phyloP scores from a whole-genome alignment of 129 eudicot genomes.

The Artemisia tridentata region DNA sequence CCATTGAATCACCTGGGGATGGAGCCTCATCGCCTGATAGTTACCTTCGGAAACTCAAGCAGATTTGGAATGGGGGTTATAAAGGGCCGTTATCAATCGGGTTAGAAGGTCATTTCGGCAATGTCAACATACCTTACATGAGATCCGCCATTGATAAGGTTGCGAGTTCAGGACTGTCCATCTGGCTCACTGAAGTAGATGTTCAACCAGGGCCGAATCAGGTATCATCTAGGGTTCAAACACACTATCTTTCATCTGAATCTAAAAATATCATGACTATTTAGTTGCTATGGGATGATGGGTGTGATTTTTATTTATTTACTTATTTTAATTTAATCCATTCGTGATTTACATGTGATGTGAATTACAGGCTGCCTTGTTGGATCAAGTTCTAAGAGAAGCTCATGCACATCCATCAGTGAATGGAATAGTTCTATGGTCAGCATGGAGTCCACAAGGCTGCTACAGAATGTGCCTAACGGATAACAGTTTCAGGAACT shows the following conservation, averaged over 20 bases:
- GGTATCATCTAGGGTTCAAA: slow-evolving; percentile 21
- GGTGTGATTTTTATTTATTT: background rate
- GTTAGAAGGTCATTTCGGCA: slow-evolving; percentile 51
- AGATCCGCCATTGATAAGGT: slow-evolving; percentile 60
- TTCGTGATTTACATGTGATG: background rate
- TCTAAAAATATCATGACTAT: background rate
- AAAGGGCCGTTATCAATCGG: slow-evolving; percentile 56
- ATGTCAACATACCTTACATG: slow-evolving; percentile 47
- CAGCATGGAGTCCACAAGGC: slow-evolving; percentile 43
- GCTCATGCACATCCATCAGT: slow-evolving; percentile 56
- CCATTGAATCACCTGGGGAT: slow-evolving; percentile 49
- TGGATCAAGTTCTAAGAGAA: slow-evolving; percentile 59
- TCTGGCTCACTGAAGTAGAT: slow-evolving; percentile 82
- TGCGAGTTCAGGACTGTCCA: slow-evolving; percentile 47
- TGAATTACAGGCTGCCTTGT: slow-evolving; percentile 32
- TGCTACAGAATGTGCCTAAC: slow-evolving; percentile 55
- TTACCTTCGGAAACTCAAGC: slow-evolving; percentile 42
- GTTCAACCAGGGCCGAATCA: slow-evolving; percentile 38
- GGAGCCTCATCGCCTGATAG: slow-evolving; percentile 30
- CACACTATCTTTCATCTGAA: background rate
- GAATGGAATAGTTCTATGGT: slow-evolving; percentile 67
- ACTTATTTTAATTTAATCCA: background rate
- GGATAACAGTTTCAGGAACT: slow-evolving; percentile 48
- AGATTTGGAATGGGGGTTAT: slow-evolving; percentile 34
- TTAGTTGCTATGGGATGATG: no score